Conservation (phyloP, 441 rosid genomes). For the Populus trichocarpa region DNA sequence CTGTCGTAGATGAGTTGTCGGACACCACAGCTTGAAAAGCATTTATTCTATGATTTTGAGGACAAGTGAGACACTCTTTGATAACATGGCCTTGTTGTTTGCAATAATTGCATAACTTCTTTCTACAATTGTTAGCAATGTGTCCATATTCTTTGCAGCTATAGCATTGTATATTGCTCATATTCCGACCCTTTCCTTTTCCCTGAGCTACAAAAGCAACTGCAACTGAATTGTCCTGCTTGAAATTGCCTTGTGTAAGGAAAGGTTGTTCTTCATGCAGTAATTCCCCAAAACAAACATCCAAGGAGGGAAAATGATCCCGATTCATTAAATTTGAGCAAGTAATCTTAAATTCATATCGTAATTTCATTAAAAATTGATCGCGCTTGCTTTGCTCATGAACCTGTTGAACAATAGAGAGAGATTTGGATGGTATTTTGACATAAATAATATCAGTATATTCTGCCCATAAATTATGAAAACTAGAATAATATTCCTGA, state of each 20-base stretch:
- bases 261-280: conserved; percentile 12
- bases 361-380: conserved; percentile 17
- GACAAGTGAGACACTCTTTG: conserved; percentile 7
- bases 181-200: neutral
- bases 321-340: conserved; percentile 2
- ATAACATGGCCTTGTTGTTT: conserved; percentile 14
- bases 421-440: neutral
- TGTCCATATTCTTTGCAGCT: neutral
- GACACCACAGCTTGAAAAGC: neutral
- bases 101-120: no score
- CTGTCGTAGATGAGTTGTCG: neutral
- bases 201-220: conserved; percentile 7
- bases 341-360: neutral
- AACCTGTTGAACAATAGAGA: neutral
- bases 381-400: conserved; percentile 9
- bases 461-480: neutral
- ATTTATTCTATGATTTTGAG: neutral
- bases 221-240: neutral
- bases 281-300: conserved; percentile 13
- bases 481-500: conserved; percentile 5
- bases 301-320: neutral
- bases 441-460: conserved; percentile 9
- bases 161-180: neutral
- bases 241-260: neutral
- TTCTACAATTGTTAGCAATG: neutral